A percentile compares a stretch with the other conserved stretches of the same genome.
Evolutionary conservation across 345 rosid species (phyloP).

Genomic region (Citrus reticulata): DNA sequence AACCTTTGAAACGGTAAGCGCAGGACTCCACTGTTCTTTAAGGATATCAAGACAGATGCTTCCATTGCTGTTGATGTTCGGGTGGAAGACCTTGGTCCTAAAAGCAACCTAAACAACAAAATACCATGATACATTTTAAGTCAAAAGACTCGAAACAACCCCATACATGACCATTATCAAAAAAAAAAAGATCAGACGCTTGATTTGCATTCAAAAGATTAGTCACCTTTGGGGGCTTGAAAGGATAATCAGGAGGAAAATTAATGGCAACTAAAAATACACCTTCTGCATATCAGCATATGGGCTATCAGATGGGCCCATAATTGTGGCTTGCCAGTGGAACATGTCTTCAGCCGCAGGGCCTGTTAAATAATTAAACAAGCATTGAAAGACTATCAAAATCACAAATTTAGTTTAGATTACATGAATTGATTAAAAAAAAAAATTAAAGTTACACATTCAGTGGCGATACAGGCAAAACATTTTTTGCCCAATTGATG

Average conservation of each 20-base stretch:
- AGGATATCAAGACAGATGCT: not conserved
- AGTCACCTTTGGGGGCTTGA: slow-evolving; percentile 38
- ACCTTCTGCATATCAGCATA: slow-evolving; percentile 25
- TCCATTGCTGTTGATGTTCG: not conserved
- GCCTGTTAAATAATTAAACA: slow-evolving; percentile 3
- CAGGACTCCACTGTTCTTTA: not conserved
- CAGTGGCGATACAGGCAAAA: too few species aligned
- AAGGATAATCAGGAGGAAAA: slow-evolving; percentile 41
- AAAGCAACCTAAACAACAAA: not conserved
- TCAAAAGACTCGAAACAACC: too few species aligned
- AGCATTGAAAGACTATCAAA: not conserved
- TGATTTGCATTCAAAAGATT: too few species aligned
- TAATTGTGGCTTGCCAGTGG: slow-evolving; percentile 27
- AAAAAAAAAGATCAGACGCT: too few species aligned
- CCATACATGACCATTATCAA: too few species aligned
- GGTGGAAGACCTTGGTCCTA: not conserved
- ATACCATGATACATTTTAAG: too few species aligned
- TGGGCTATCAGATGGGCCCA: slow-evolving; percentile 42
- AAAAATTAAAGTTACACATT: too few species aligned
- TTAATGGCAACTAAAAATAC: slow-evolving; percentile 31
- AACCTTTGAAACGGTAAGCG: not conserved
- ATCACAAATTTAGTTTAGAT: not conserved
- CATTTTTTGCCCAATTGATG: too few species aligned
- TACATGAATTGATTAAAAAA: not conserved
- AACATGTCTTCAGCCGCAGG: too few species aligned